Conservation (phyloP, 495 filamentous ascomycete genomes). For the Jackrogersella multiformis region DNA sequence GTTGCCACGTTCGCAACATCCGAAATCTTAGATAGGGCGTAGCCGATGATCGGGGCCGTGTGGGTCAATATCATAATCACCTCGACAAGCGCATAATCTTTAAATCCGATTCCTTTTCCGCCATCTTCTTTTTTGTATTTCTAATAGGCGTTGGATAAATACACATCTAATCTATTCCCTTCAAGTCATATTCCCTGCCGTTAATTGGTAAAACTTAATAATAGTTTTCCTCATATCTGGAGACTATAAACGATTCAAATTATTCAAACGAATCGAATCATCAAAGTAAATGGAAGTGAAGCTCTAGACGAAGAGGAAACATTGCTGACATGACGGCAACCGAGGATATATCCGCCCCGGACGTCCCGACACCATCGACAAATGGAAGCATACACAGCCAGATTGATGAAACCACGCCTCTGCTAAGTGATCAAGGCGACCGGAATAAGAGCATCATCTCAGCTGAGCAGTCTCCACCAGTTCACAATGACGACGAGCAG, state of each 20-base stretch:
- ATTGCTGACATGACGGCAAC: conserved; percentile 25
- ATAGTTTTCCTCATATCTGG: neutral
- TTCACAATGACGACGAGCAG: conserved; percentile 33
- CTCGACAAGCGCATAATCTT: neutral
- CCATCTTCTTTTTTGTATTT: conserved; percentile 24
- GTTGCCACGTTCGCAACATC: neutral
- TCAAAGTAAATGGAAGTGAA: neutral
- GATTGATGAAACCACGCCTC: conserved; percentile 38
- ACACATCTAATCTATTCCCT: too few relatives aligned
- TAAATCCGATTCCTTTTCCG: conserved; percentile 15
- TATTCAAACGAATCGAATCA: neutral
- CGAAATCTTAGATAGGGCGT: neutral
- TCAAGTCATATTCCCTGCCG: too few relatives aligned
- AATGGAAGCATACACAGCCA: conserved; percentile 4
- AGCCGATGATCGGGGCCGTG: conserved; percentile 3
- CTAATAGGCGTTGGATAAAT: neutral
- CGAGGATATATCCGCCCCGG: conserved; percentile 18
- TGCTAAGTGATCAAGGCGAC: conserved; percentile 35
- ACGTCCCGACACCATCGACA: neutral
- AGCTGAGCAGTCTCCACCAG: conserved; percentile 1
- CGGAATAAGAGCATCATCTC: conserved; percentile 12
- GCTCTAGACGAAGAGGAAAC: neutral
- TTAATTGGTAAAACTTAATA: too few relatives aligned
- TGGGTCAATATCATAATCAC: neutral
- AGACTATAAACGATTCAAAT: neutral